Evolutionary conservation across 2,329 filamentous ascomycete species (phyloP), one percentile per base, ranked within the genome.

Genomic region (Xylariaceae sp.): DNA sequence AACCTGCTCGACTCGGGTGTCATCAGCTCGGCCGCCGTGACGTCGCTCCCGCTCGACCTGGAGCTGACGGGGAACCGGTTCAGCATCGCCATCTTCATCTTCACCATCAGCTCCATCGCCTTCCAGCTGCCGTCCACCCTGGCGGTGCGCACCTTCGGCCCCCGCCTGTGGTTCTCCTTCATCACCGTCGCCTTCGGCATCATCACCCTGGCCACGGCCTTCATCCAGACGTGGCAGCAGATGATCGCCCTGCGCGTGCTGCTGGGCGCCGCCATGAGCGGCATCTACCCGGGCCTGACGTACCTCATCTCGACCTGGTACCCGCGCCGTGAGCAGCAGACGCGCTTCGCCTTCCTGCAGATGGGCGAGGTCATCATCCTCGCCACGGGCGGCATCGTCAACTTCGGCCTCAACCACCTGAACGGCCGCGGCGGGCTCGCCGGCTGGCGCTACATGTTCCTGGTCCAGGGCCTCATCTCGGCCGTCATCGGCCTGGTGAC

Each of bases 61-160:
- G 70, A 72, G 12, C 65, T 86, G 9, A 70, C 76, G 29, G 81
- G 81, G 15, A 76, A 81, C 47, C 69, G 81, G 27, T 86, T 82
- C 55, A 82, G 78, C 2, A 73, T 85, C 4, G 73, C 78, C 15
- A 85, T 87, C 41, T 82, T 85, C 63, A 83, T 85, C 56, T 85
- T 85, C 60, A 85, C 81, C 8, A 71, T 85, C 39, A 69, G 80
- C 4, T 78, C 73, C 51, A 80, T 86, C 28, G 70, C 71, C 8
- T 85, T 83, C 52, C 81, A 85, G 56, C 63, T 85, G 6, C 82
- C 82, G 0, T 78, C 77, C 2, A 85, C 81, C 1, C 69, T 85
- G 31, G 75, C 78, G 1, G 77, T 84, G 18, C 70, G 82, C 32
- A 70, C 75, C 1, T 67, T 83, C 34, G 81, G 82, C 0, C 83